phyloP scores from a whole-genome alignment of 2,329 filamentous ascomycete species.

The Eutypa lata region DNA sequence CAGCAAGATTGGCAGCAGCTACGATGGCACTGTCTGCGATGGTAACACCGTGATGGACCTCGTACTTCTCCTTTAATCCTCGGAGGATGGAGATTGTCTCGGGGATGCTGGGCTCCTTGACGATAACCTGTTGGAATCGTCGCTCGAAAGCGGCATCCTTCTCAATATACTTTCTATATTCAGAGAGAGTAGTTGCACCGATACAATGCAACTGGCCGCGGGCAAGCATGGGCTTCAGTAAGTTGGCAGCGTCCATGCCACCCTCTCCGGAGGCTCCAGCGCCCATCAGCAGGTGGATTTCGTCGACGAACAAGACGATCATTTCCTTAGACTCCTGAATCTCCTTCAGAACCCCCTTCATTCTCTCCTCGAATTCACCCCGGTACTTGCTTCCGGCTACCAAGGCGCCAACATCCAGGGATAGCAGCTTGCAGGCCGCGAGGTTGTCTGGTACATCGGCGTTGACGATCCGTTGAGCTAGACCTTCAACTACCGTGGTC shows the following conservation, averaged over 20 bases:
- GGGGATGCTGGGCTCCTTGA: slow-evolving; percentile 84
- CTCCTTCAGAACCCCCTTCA: slow-evolving; percentile 98
- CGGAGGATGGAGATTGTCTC: slow-evolving; percentile 98
- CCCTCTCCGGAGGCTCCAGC: slow-evolving; percentile 92
- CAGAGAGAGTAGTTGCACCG: slow-evolving; percentile 88
- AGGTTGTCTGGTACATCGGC: slow-evolving; percentile 94
- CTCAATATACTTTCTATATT: slow-evolving; percentile 98
- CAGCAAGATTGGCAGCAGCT: slow-evolving; percentile 83
- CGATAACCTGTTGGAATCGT: slow-evolving; percentile 95
- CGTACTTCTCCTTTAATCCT: slow-evolving; percentile 96
- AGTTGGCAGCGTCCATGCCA: slow-evolving; percentile 97
- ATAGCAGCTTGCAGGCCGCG: slow-evolving; percentile 88
- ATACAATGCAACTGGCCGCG: slow-evolving; percentile 97
- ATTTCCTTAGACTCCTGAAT: slow-evolving; percentile 92
- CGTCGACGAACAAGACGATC: slow-evolving; percentile 97
- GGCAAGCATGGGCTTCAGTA: slow-evolving; percentile 97
- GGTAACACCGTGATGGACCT: slow-evolving; percentile 96
- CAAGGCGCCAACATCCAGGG: slow-evolving; percentile 89
- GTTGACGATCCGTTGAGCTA: slow-evolving; percentile 94
- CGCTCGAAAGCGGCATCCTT: slow-evolving; percentile 98
- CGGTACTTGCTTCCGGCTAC: slow-evolving; percentile 98
- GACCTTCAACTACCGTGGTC: slow-evolving; percentile 94
- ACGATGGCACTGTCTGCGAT: slow-evolving; percentile 95
- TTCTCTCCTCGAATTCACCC: slow-evolving; percentile 97
- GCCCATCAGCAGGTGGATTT: slow-evolving; percentile 98